Evolutionary conservation across 2,329 filamentous ascomycete species (phyloP), one percentile per base, ranked within the genome.

Genomic region (Calonectria crousiana): DNA sequence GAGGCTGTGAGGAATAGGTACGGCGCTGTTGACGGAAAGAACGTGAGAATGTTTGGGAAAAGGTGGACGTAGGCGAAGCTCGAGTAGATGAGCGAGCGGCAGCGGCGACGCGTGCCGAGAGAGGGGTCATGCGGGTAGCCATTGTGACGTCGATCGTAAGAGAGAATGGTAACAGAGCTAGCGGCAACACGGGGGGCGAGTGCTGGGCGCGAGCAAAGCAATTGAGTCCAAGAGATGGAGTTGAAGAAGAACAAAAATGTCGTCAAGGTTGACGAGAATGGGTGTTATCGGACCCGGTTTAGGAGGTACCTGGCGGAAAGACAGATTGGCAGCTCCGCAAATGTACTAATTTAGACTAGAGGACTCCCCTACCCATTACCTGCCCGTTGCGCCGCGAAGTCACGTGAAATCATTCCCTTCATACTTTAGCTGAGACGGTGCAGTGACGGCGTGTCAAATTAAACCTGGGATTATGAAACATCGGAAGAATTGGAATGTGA

Each of bases 1-100:
- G 85, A 13, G 85, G 84, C 51, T 85, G 80, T 18, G 86, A 85
- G 67, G 87, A 88, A 76, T 88, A 92, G 84, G 78, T 71, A 66
- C 84, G 82, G 67, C 65, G 76, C 71, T 67, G 78, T 77, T 69
- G 78, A 72, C 69, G 75, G 69, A 75, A 76, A 74, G 60, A 49
- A 62, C 71, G 67, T 62, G 74, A 56, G 73, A 74, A 28, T 36
- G 70, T 62, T 51, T 71, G 69, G 69, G 76, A 72, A 26, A 62
- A 52, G 23, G 67, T 69, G 5, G 74, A 66, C 9, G 74, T 64
- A n/a, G 69, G 68, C 36, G 71, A 74, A 67, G 72, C 69, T 74
- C 72, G 75, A 75, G 76, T 38, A 16, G 70, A 69, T 32, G 74
- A 58, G 60, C 77, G 78, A 67, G 74, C 69, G 76, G 71, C 69